These are phyloP conservation scores for Cudoniella acicularis DNA, from an alignment of 495 filamentous ascomycete species.

Conservation along the genomic window DNA sequence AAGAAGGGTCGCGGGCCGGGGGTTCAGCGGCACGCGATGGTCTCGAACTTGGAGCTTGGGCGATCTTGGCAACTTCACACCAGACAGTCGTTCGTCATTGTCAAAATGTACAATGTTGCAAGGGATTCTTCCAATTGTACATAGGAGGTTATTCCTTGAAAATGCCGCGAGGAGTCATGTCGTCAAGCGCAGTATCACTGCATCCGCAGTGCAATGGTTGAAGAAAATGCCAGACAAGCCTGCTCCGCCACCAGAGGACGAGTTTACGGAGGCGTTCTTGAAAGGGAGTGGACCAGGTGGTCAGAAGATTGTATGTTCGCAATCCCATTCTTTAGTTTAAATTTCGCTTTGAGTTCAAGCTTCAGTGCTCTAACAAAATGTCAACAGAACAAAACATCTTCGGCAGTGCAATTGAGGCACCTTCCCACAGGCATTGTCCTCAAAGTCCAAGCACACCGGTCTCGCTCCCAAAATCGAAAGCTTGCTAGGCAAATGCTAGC, in stretches of 20 bases:
- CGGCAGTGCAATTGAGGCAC: constrained; percentile 91
- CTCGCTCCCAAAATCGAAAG: constrained; percentile 82
- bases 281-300: constrained; percentile 92
- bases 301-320: constrained; percentile 73
- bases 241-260: constrained; percentile 66
- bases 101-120: constrained; percentile 26
- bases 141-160: background rate
- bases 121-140: constrained; percentile 16
- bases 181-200: constrained; percentile 9
- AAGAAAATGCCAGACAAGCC: constrained; percentile 63
- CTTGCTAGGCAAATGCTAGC: constrained; percentile 76
- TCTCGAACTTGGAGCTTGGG: no score
- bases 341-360: no score
- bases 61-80: background rate
- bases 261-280: constrained; percentile 80
- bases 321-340: background rate
- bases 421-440: constrained; percentile 83
- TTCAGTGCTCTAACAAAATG: background rate
- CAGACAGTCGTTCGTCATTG: background rate
- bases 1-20: no score
- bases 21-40: no score
- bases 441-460: constrained; percentile 89
- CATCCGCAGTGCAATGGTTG: constrained; percentile 19
- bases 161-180: background rate
- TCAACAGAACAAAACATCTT: constrained; percentile 87